Conservation (phyloP, 768 basidiomycete genomes). For the Lactifluus piperatus region DNA sequence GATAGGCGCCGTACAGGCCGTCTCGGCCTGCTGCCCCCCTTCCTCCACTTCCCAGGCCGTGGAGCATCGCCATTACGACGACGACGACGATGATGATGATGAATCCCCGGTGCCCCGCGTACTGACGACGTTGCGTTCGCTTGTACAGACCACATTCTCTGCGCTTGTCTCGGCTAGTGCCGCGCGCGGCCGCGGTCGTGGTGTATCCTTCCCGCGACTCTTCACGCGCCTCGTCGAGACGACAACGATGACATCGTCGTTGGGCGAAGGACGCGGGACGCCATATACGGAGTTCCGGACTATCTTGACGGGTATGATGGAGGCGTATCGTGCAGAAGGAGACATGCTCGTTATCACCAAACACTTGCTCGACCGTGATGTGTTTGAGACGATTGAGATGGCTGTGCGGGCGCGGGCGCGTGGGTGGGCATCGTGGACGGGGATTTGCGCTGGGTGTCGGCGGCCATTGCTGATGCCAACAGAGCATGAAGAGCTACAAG, state of each 20-base stretch:
- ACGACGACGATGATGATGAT: constrained; percentile 14
- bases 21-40: constrained; percentile 38
- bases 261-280: constrained; percentile 40
- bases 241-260: constrained; percentile 30
- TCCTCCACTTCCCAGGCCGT: constrained; percentile 2
- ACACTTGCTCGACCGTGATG: constrained; percentile 69
- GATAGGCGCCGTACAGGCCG: constrained; percentile 65
- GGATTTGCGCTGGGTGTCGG: constrained; percentile 46
- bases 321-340: constrained; percentile 86
- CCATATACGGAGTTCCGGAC: constrained; percentile 87
- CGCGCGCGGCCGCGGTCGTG: constrained; percentile 36
- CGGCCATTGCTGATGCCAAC: constrained; percentile 39
- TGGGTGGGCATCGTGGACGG: constrained; percentile 53
- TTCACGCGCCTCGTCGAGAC: constrained; percentile 89
- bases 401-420: constrained; percentile 45
- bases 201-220: constrained; percentile 80
- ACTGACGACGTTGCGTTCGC: constrained; percentile 50
- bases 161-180: constrained; percentile 80
- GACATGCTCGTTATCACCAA: constrained; percentile 84
- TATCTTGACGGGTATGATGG: constrained; percentile 91
- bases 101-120: constrained; percentile 21
- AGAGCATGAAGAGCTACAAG: not conserved
- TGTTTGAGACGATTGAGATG: constrained; percentile 64
- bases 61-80: not conserved
- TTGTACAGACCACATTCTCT: constrained; percentile 79